Conservation (phyloP, 352 stramenopile species). For the Globisporangium orthogonon region DNA sequence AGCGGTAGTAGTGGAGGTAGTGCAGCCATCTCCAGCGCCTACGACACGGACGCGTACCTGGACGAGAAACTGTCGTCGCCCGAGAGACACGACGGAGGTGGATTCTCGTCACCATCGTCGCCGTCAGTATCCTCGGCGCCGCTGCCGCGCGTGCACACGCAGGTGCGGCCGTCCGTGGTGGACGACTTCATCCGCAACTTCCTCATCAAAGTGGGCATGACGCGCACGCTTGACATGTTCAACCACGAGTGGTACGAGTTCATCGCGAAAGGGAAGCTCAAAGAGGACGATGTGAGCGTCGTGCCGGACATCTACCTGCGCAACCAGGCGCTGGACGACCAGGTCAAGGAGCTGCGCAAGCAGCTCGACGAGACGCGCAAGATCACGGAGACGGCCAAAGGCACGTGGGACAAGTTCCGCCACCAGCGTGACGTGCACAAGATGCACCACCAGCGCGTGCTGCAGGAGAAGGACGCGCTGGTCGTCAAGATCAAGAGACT, state of each 20-base stretch:
- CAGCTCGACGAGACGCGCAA: slow-evolving; percentile 87
- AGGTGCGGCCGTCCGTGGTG: slow-evolving; percentile 82
- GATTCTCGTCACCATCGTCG: background rate
- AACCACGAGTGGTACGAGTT: slow-evolving; percentile 97
- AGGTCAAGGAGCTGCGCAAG: slow-evolving; percentile 75
- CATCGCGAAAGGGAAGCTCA: slow-evolving; percentile 88
- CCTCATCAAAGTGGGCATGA: slow-evolving; percentile 91
- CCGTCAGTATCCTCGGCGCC: slow-evolving; percentile 1
- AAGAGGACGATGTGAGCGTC: slow-evolving; percentile 82
- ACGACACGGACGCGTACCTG: slow-evolving; percentile 3
- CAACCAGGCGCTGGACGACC: slow-evolving; percentile 90
- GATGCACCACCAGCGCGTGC: slow-evolving; percentile 93
- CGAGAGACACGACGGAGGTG: slow-evolving; percentile 10
- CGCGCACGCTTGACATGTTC: slow-evolving; percentile 89
- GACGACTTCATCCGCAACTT: slow-evolving; percentile 96
- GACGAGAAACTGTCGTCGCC: slow-evolving; percentile 6
- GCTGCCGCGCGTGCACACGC: slow-evolving; percentile 40
- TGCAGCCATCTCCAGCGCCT: slow-evolving; percentile 13
- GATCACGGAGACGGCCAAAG: slow-evolving; percentile 87
- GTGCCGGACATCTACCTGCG: slow-evolving; percentile 94
- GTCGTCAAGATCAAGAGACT: slow-evolving; percentile 89
- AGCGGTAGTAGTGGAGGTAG: background rate
- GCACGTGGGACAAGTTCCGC: slow-evolving; percentile 95
- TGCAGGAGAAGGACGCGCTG: slow-evolving; percentile 94
- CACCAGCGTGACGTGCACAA: slow-evolving; percentile 94